Base-by-base conservation (phyloP, 2,329 filamentous ascomycete species). In the Colletotrichum sansevieriae region DNA sequence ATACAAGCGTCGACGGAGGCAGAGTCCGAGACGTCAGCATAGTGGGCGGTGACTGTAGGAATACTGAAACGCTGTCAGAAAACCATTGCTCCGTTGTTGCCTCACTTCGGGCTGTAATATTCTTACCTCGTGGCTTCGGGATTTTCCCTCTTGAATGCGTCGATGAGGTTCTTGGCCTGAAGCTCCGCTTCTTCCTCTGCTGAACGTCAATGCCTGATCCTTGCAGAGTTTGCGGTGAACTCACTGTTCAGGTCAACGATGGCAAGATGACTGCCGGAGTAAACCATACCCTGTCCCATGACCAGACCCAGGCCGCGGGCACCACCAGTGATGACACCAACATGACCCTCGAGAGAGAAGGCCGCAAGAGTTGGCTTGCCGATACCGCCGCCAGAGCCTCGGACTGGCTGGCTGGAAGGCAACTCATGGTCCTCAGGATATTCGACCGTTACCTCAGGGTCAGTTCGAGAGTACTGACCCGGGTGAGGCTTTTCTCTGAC, bases 201-300 rank as follows among this genome's bases (percentile, higher is more conserved):
- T 33, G 10, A 15, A 39, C 4, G 4, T 39, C 3, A 15, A 39
- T 39, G 11, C 18, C 7, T 6, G n/a, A 39, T n/a, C 18, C n/a
- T 18, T 18, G n/a, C 10, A 20, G 18, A n/a, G 12, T n/a, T 35
- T 12, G n/a, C 18, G 39, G 18, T 44, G 39, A 54, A 85, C 89
- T 73, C 81, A 95, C 93, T 92, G 82, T 98, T 97, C 83, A 98
- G 84, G 79, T 98, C 95, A 46, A 98, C 94, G 79, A 98, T 92
- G 47, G 95, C 95, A 71, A 98, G 86, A 78, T 97, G 91, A 10
- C 93, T 92, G 60, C 95, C 95, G 62, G 92, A 96, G 61, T 93
- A 91, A 61, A 97, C 92, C 80, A 97, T 88, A 54, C 92, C 94
- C 83, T 97, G 94, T 59, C 92, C 92, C 92, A 98, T 98, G 74